A percentile compares a stretch with the other conserved stretches of the same genome.
These are phyloP conservation scores for Sclerotinia trifoliorum DNA, from an alignment of 2,329 filamentous ascomycete species.

Conservation along the genomic window DNA sequence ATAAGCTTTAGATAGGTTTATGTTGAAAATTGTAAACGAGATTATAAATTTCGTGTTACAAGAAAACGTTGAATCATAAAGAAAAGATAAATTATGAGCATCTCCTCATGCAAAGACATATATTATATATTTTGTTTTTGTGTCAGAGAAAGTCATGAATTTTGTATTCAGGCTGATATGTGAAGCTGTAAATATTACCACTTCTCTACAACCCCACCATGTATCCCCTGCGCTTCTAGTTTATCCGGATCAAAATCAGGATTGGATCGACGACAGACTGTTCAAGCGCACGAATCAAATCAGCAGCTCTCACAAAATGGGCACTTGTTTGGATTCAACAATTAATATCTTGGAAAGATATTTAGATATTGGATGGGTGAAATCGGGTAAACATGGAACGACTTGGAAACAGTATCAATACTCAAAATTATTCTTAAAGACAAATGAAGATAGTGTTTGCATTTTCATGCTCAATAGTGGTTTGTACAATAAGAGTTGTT, in stretches of 20 bases:
- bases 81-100: neutral
- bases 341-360: neutral
- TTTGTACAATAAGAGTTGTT: neutral
- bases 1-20: neutral
- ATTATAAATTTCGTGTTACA: neutral
- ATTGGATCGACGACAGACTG: neutral
- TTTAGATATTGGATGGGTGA: neutral
- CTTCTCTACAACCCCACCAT: conserved; percentile 12
- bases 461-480: too few relatives aligned
- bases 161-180: conserved; percentile 21
- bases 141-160: neutral
- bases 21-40: neutral
- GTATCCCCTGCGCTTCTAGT: neutral
- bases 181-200: conserved; percentile 8
- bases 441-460: neutral
- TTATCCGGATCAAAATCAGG: conserved; percentile 5
- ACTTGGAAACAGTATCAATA: neutral
- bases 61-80: neutral
- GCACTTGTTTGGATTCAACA: neutral
- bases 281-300: conserved; percentile 14
- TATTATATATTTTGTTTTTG: conserved; percentile 3
- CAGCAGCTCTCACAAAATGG: neutral
- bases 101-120: neutral
- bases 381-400: neutral
- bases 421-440: neutral